These are phyloP conservation scores for Apostasia ramifera DNA, from an alignment of 106 monocot species.

Conservation along the genomic window DNA sequence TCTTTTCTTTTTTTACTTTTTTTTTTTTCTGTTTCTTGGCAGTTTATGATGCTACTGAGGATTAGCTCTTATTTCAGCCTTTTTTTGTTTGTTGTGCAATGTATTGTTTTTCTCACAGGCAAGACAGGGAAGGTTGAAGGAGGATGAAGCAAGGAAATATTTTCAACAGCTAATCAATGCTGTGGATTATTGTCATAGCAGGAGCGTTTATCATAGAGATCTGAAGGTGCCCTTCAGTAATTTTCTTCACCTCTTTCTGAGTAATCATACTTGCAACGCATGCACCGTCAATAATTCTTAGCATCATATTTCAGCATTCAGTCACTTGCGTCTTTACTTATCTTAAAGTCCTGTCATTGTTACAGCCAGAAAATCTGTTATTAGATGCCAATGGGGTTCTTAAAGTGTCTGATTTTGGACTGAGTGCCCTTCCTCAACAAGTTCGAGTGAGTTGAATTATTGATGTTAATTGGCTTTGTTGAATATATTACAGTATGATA, in stretches of 20 bases:
- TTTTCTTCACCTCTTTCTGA: not conserved
- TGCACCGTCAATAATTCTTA: not conserved
- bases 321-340: not conserved
- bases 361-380: constrained; percentile 68
- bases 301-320: not conserved
- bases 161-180: constrained; percentile 94
- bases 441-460: constrained; percentile 35
- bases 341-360: constrained; percentile 6
- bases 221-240: constrained; percentile 50
- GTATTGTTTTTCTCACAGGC: constrained; percentile 29
- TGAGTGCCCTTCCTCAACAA: constrained; percentile 93
- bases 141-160: constrained; percentile 93
- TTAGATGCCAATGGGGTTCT: constrained; percentile 64
- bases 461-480: not conserved
- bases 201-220: constrained; percentile 89
- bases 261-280: too few relatives aligned
- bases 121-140: constrained; percentile 61
- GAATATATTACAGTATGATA: not conserved
- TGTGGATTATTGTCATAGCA: constrained; percentile 93
- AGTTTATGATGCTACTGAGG: not conserved
- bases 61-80: not conserved
- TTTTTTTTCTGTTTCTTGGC: not conserved
- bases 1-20: not conserved
- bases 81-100: not conserved
- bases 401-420: constrained; percentile 94